Evolutionary conservation across 176 grass and related monocot species (phyloP).

Genomic region (Areca catechu): DNA sequence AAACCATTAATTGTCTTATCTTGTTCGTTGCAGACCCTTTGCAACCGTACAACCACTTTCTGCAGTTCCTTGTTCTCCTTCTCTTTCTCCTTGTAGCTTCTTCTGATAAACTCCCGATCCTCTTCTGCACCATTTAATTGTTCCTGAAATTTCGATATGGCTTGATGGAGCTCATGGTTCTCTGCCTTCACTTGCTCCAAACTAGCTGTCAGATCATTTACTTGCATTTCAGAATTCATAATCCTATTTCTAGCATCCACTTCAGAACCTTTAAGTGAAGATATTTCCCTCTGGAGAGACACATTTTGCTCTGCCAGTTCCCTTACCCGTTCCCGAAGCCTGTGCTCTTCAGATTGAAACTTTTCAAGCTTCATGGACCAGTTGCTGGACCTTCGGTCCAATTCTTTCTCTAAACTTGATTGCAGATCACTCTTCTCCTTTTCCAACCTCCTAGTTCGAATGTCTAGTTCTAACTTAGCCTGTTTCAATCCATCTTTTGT

Average conservation of each 20-base stretch:
- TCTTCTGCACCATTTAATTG: constrained; percentile 36
- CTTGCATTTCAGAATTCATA: constrained; percentile 32
- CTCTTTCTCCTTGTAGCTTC: constrained; percentile 71
- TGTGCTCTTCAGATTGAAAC: constrained; percentile 80
- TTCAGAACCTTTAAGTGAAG: constrained; percentile 34
- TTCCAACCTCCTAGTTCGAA: constrained; percentile 46
- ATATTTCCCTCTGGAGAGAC: constrained; percentile 82
- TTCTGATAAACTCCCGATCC: constrained; percentile 39
- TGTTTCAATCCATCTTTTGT: constrained; percentile 55
- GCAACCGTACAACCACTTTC: constrained; percentile 56
- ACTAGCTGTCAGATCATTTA: constrained; percentile 31
- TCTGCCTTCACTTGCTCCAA: constrained; percentile 33
- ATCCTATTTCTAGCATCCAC: constrained; percentile 25
- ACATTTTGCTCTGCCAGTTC: constrained; percentile 96
- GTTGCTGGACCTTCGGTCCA: constrained; percentile 62
- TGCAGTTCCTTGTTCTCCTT: constrained; percentile 50
- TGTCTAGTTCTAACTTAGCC: constrained; percentile 41
- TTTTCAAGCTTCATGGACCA: constrained; percentile 52
- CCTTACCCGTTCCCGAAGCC: constrained; percentile 71
- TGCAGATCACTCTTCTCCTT: constrained; percentile 52
- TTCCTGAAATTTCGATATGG: constrained; percentile 39
- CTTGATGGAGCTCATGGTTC: constrained; percentile 31
- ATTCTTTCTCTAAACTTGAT: constrained; percentile 44
- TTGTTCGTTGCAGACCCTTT: constrained; percentile 60
- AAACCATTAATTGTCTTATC: constrained; percentile 70